Evolutionary conservation across 345 rosid genomes (phyloP), one percentile per base, ranked within the genome.

Genomic region (Salix purpurea): DNA sequence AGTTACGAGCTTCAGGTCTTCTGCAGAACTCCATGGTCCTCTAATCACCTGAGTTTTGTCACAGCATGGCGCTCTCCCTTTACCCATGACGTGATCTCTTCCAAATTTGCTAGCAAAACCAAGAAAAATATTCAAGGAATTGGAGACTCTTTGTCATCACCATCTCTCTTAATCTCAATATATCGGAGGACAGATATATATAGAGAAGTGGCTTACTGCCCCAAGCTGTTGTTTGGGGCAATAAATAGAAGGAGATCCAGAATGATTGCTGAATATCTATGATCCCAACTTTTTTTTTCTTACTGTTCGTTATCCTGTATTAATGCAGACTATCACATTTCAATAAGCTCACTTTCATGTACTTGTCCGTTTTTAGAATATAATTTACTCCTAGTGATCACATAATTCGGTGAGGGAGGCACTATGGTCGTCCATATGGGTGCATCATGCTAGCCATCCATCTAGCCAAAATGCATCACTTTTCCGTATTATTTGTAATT

Each of bases 11-110:
- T 83, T 89, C 69, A 90, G 74, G 83, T 95, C 99, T 81, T 95
- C 99, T 6, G 86, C 87, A 60, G 97, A 91, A 50, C 93, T 92
- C 99, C 99, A 94, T 77, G 99, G 94, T 30, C 99, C 99, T 89
- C 88, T 92, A 83, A 90, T 95, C 83, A 95, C 97, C 79, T 86
- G 75, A 76, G 76, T 87, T 87, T 95, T 93, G 70, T 93, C 97
- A 74, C 97, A 95, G 58, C 99, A 95, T 1, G 96, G 97, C 2
- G 97, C 91, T 82, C 99, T 90, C 73, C 97, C 97, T 81, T 82
- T 91, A 4, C 92, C 94, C 97, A 92, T 92, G 21, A 30, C 32
- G n/a, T 46, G 36, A 32, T 67, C 23, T 13, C 42, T 69, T n/a
- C 10, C 12, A 1, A 52, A 19, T 52, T 52, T 52, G 58, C 1